Conservation (phyloP, 495 filamentous ascomycete species). For the Neurospora sp. region DNA sequence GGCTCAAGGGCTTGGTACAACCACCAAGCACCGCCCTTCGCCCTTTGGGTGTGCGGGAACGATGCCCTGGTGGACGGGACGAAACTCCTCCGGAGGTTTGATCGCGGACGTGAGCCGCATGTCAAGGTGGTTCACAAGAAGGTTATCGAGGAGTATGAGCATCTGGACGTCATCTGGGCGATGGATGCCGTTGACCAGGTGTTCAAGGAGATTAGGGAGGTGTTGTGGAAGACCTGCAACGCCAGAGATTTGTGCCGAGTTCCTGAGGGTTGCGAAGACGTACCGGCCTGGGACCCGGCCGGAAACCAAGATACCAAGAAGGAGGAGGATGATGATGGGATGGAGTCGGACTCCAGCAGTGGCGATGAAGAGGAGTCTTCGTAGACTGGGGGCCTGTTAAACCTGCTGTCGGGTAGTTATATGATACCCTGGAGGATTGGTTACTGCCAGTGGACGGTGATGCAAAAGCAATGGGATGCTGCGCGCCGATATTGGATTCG, state of each 20-base stretch:
- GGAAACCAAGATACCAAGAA: neutral
- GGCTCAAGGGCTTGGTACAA: conserved; percentile 70
- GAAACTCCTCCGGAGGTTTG: conserved; percentile 62
- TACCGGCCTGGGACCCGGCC: conserved; percentile 23
- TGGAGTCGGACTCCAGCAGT: conserved; percentile 24
- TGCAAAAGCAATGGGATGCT: neutral
- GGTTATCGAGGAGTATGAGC: conserved; percentile 84
- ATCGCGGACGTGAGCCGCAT: conserved; percentile 70
- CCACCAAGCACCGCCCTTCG: conserved; percentile 67
- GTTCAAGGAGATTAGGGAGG: conserved; percentile 68
- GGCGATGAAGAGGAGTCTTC: conserved; percentile 14
- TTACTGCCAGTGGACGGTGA: neutral
- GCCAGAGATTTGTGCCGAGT: conserved; percentile 48
- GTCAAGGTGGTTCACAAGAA: conserved; percentile 72
- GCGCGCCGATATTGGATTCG: neutral
- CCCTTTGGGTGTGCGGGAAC: conserved; percentile 76
- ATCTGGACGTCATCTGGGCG: conserved; percentile 94
- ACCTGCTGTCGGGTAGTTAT: neutral
- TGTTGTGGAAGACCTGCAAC: conserved; percentile 65
- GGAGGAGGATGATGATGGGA: conserved; percentile 5
- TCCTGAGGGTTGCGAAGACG: conserved; percentile 53
- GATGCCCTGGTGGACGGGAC: conserved; percentile 80
- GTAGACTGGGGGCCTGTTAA: neutral
- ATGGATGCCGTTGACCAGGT: conserved; percentile 83
- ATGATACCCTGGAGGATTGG: neutral